Percentiles rank a stretch among this genome's conserved stretches.
phyloP scores from a whole-genome alignment of 2,329 filamentous ascomycete genomes.

The Fusarium oligoseptatum region DNA sequence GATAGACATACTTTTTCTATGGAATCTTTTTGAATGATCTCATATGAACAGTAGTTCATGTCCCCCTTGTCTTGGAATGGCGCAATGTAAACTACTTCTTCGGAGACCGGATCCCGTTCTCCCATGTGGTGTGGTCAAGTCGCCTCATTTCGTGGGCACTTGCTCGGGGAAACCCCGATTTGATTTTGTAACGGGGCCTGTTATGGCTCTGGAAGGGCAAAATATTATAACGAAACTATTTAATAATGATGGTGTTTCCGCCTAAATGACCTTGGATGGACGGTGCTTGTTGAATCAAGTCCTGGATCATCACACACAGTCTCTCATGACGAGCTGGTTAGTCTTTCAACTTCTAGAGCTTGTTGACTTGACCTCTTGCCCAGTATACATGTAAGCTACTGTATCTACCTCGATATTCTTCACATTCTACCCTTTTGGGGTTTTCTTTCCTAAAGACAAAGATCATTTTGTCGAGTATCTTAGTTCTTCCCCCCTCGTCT shows the following conservation, averaged over 20 bases:
- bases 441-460: neutral
- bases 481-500: neutral
- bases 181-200: neutral
- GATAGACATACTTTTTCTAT: too few species aligned
- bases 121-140: neutral
- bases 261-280: neutral
- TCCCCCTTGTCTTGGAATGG: neutral
- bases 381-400: neutral
- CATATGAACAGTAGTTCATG: neutral
- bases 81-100: neutral
- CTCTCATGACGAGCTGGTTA: neutral
- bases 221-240: neutral
- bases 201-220: neutral
- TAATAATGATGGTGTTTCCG: neutral
- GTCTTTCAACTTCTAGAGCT: neutral
- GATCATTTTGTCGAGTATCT: neutral
- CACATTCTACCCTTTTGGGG: neutral
- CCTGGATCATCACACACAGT: neutral
- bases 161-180: neutral
- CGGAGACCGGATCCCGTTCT: neutral
- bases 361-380: neutral
- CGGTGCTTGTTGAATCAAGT: neutral
- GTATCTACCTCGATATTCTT: neutral
- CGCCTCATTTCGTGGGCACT: neutral
- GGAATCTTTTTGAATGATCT: neutral